Evolutionary conservation across 768 basidiomycete genomes (phyloP).

Genomic region (Cubamyces sp.): DNA sequence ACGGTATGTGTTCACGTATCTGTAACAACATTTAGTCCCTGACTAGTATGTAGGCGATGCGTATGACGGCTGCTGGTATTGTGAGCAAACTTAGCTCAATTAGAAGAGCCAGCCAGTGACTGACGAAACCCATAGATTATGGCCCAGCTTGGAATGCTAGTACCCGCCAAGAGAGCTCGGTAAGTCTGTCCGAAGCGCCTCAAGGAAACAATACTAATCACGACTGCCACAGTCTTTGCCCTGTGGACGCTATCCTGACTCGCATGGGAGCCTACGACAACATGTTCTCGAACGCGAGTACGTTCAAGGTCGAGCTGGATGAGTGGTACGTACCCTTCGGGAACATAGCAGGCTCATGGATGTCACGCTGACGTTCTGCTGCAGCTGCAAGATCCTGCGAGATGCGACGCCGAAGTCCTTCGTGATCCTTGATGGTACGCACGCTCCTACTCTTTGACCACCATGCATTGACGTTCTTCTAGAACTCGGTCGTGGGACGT

Average conservation of each 20-base stretch:
- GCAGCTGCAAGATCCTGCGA: constrained; percentile 88
- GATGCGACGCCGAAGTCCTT: constrained; percentile 93
- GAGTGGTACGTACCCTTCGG: constrained; percentile 74
- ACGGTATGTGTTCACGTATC: constrained; percentile 48
- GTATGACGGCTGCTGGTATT: constrained; percentile 95
- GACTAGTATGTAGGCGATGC: constrained; percentile 61
- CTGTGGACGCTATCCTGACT: constrained; percentile 90
- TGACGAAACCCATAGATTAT: constrained; percentile 57
- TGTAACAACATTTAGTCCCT: background rate
- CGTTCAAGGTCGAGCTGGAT: constrained; percentile 98
- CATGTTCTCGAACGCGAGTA: constrained; percentile 92
- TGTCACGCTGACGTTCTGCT: constrained; percentile 2
- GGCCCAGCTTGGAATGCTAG: constrained; percentile 95
- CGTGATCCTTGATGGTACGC: constrained; percentile 90
- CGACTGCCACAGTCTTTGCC: constrained; percentile 61
- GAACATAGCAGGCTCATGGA: background rate
- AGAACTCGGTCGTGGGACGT: constrained; percentile 96
- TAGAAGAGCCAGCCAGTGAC: background rate
- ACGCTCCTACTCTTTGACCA: background rate
- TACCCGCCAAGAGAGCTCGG: constrained; percentile 85
- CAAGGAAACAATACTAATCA: constrained; percentile 6
- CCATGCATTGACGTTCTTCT: background rate
- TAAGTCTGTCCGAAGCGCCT: constrained; percentile 38
- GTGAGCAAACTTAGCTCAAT: constrained; percentile 44
- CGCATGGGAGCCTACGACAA: constrained; percentile 99